Evolutionary conservation across 2,329 filamentous ascomycete species (phyloP).

Genomic region (Fusarium tanahbumbuense): DNA sequence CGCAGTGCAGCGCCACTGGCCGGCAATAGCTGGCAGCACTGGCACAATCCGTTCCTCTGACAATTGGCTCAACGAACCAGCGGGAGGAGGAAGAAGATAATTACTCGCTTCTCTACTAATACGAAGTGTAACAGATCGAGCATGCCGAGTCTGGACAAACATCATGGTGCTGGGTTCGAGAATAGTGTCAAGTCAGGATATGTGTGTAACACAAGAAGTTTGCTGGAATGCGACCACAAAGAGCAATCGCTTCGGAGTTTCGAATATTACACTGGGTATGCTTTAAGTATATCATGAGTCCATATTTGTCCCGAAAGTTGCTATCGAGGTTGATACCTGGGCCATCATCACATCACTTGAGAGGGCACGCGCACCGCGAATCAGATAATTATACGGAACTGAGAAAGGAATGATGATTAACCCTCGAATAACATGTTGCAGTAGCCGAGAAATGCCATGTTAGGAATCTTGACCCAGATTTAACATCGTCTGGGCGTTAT

Average conservation of each 20-base stretch:
- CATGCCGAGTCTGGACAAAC: background rate
- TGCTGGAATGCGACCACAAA: background rate
- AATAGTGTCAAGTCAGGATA: background rate
- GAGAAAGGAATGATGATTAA: accelerated
- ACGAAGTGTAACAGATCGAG: background rate
- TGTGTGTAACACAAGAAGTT: background rate
- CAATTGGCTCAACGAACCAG: background rate
- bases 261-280: background rate
- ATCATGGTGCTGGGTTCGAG: background rate
- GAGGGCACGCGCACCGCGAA: background rate
- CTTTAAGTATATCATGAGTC: background rate
- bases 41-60: background rate
- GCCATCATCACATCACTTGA: background rate
- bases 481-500: background rate
- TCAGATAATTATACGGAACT: background rate
- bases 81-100: accelerated
- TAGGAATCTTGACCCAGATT: accelerated
- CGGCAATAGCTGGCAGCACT: background rate
- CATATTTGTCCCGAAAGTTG: background rate
- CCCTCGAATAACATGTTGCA: background rate
- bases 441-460: accelerated
- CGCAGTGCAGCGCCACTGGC: background rate
- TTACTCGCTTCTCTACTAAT: too few relatives aligned
- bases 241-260: background rate
- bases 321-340: background rate